Conservation (phyloP, 2,329 filamentous ascomycete species). For the Claviceps pusilla region DNA sequence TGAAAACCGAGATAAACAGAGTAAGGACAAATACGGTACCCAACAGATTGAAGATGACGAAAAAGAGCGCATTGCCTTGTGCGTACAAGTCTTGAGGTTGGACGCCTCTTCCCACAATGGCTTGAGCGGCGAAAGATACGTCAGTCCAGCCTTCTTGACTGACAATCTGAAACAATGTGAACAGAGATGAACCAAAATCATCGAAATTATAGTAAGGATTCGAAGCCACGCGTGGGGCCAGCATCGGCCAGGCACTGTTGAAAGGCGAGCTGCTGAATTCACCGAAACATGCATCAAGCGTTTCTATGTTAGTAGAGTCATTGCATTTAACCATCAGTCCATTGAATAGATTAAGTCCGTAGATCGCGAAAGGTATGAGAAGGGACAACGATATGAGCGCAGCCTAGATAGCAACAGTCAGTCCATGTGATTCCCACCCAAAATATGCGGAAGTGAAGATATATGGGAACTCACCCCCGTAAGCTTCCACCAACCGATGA, state of each 20-base stretch:
- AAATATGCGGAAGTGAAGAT: neutral
- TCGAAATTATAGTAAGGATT: constrained; percentile 90
- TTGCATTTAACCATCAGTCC: constrained; percentile 72
- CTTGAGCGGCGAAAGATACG: constrained; percentile 72
- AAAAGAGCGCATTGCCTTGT: constrained; percentile 83
- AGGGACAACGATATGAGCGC: constrained; percentile 89
- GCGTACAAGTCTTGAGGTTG: constrained; percentile 58
- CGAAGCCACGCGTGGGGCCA: constrained; percentile 64
- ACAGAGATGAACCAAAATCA: constrained; percentile 81
- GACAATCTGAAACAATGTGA: constrained; percentile 96
- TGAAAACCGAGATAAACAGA: constrained; percentile 96
- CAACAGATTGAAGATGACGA: constrained; percentile 89
- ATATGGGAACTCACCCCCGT: constrained; percentile 45
- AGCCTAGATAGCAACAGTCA: constrained; percentile 31
- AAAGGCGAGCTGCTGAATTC: constrained; percentile 68
- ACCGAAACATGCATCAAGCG: constrained; percentile 62
- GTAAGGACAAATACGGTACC: constrained; percentile 94
- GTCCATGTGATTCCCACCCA: neutral
- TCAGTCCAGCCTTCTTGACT: constrained; percentile 97
- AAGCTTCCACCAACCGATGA: constrained; percentile 88
- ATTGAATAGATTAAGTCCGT: constrained; percentile 84
- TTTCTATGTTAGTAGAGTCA: constrained; percentile 37
- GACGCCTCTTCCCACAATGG: constrained; percentile 58
- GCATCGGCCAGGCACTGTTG: constrained; percentile 57
- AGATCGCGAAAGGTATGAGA: constrained; percentile 91